phyloP scores from a whole-genome alignment of 2,329 filamentous ascomycete species.

The Aspergillus texensis region DNA sequence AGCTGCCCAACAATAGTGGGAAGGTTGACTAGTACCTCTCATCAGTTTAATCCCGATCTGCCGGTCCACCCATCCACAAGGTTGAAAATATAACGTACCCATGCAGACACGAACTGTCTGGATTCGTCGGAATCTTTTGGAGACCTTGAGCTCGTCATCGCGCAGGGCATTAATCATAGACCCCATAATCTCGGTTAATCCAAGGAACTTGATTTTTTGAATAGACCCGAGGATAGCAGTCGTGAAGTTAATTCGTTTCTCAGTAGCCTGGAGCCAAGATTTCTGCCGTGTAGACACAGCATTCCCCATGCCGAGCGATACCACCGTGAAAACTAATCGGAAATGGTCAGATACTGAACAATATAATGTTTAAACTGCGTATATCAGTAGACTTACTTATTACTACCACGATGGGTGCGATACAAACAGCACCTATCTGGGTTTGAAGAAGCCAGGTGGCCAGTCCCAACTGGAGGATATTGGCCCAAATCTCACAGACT shows the following conservation, averaged over 20 bases:
- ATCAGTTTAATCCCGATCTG: neutral
- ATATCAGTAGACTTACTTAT: slow-evolving; percentile 24
- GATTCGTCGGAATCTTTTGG: slow-evolving; percentile 24
- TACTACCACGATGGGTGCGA: slow-evolving; percentile 26
- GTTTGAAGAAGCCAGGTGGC: slow-evolving; percentile 35
- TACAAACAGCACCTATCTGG: slow-evolving; percentile 35
- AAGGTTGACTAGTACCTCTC: slow-evolving; percentile 13
- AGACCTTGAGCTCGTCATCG: slow-evolving; percentile 26
- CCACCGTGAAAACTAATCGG: slow-evolving; percentile 6
- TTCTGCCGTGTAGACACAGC: slow-evolving; percentile 31
- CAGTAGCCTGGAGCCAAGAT: slow-evolving; percentile 46
- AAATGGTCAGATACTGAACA: neutral
- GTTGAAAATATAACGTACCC: slow-evolving; percentile 4
- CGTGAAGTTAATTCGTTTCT: slow-evolving; percentile 47
- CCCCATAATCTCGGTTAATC: slow-evolving; percentile 28
- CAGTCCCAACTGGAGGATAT: slow-evolving; percentile 37
- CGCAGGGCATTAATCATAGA: slow-evolving; percentile 26
- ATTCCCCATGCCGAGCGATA: slow-evolving; percentile 15
- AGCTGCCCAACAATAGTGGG: slow-evolving; percentile 18
- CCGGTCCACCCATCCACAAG: neutral
- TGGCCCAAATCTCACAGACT: slow-evolving; percentile 38
- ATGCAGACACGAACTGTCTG: slow-evolving; percentile 19
- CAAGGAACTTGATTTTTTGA: slow-evolving; percentile 47
- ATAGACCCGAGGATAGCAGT: slow-evolving; percentile 44
- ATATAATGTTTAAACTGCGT: neutral